A percentile compares a stretch with the other conserved stretches of the same genome.
These are phyloP conservation scores for Marchantia paleacea DNA, from an alignment of 225 moss, liverwort and hornwort genomes.

Conservation along the genomic window DNA sequence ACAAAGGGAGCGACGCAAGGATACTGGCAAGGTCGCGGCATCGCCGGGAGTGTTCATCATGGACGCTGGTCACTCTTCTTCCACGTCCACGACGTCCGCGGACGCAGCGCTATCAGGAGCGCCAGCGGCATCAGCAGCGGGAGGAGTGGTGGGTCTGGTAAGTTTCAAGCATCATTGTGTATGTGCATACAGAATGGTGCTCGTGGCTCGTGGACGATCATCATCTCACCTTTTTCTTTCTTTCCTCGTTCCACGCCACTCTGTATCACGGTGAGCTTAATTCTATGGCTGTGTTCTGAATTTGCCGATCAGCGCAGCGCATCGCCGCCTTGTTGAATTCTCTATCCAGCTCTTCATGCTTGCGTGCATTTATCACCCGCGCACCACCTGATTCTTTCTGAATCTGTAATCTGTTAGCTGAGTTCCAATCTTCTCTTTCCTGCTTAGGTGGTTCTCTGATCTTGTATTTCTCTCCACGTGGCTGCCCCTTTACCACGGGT, in stretches of 20 bases:
- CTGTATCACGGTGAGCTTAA: background rate
- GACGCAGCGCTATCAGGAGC: no score
- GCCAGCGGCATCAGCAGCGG: no score
- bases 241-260: background rate
- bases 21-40: background rate
- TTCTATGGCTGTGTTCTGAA: background rate
- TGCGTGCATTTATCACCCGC: background rate
- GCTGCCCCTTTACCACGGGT: no score
- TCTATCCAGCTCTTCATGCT: background rate
- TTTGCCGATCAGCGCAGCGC: background rate
- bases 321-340: background rate
- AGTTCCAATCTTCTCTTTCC: no score
- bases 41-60: background rate
- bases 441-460: no score
- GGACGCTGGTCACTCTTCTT: background rate
- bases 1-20: background rate
- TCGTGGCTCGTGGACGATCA: background rate
- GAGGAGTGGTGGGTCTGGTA: no score
- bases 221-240: background rate
- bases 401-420: no score
- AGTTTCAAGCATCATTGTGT: background rate
- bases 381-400: background rate
- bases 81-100: background rate
- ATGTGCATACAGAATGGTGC: background rate
- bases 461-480: no score